Base-by-base conservation (phyloP, 169 alveolate genomes). In the Cryptosporidium viatorum region DNA sequence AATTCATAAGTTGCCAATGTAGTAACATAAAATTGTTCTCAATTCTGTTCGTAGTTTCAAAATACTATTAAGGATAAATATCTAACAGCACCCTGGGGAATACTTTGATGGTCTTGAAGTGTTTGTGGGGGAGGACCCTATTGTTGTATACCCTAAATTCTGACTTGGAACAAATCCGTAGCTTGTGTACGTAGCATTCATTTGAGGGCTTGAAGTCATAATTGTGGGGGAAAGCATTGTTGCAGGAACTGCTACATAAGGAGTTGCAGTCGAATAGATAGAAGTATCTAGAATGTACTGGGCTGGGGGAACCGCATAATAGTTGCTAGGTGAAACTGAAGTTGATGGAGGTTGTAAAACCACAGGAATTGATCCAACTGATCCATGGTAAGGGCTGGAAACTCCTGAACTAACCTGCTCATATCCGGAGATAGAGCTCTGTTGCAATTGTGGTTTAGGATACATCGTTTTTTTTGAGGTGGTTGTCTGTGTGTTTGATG, bases 21-120 rank as follows among this genome's bases (percentile, higher is more conserved):
- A 48, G 21, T 16, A 48, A 14, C 14, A 48, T 12, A 48, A 14
- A 14, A 48, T 55, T 23, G 3, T 55, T 26, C 18, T 55, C n/a
- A 55, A 55, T 55, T 23, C 67, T 55, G 21, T 55, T 2, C 37
- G 37, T n/a, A n/a, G 35, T 26, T 23, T 3, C 7, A 26, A n/a
- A 55, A 55, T 3, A 48, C 2, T 48, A n/a, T 26, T 23, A 55
- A 26, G 67, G 35, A 8, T 21, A 10, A 67, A 31, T 67, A 7
- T 21, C 41, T 65, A 80, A 59, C 89, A 80, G 6, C 89, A 80
- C n/a, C 89, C 89, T 35, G 89, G 41, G 55, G 71, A 80, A 33
- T 39, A 43, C 41, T 65, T 80, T 37, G 69, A 39, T 18, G 89
- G 89, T 18, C 67, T 59, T 37, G 89, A 80, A 6, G 80, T 29